Evolutionary conservation across 2,329 filamentous ascomycete species (phyloP).

Genomic region (Myriosclerotinia scirpicola): DNA sequence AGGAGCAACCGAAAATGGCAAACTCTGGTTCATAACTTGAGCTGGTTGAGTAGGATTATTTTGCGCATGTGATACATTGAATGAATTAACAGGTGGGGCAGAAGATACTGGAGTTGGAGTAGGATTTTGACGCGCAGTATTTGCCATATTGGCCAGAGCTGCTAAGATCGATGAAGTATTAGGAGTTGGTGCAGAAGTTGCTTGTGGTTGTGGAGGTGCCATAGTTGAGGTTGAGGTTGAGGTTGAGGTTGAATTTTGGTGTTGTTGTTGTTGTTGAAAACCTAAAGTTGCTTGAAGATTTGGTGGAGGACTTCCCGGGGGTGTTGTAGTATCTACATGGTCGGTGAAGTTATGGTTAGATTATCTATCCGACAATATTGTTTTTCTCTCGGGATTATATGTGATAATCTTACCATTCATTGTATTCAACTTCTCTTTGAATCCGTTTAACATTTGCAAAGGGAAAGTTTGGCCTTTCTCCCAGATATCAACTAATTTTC

Average conservation of each 20-base stretch:
- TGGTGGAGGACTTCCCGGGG: conserved; percentile 55
- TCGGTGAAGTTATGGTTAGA: conserved; percentile 43
- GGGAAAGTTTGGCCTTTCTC: conserved; percentile 94
- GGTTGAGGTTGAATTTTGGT: too few relatives aligned
- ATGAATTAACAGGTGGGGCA: conserved; percentile 40
- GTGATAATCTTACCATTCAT: conserved; percentile 57
- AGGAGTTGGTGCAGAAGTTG: conserved; percentile 46
- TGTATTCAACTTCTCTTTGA: conserved; percentile 75
- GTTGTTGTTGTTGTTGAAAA: conserved; percentile 28
- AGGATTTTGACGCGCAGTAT: conserved; percentile 65
- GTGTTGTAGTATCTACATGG: conserved; percentile 68
- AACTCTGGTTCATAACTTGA: conserved; percentile 33
- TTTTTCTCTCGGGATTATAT: conserved; percentile 27
- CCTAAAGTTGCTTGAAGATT: conserved; percentile 45
- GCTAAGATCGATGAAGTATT: conserved; percentile 70
- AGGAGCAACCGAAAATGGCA: conserved; percentile 44
- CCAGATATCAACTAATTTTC: conserved; percentile 96
- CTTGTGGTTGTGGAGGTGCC: conserved; percentile 44
- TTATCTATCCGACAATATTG: conserved; percentile 28
- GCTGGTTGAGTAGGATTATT: conserved; percentile 43
- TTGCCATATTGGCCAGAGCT: conserved; percentile 54
- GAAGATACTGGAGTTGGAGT: conserved; percentile 39
- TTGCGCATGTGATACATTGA: conserved; percentile 51
- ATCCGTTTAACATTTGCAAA: conserved; percentile 70
- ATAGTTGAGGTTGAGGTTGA: conserved; percentile 43